Percentiles rank a stretch among this genome's conserved stretches.
Conservation (phyloP, 371 early-diverging fungal genomes). For the Basidiobolus meristosporus region DNA sequence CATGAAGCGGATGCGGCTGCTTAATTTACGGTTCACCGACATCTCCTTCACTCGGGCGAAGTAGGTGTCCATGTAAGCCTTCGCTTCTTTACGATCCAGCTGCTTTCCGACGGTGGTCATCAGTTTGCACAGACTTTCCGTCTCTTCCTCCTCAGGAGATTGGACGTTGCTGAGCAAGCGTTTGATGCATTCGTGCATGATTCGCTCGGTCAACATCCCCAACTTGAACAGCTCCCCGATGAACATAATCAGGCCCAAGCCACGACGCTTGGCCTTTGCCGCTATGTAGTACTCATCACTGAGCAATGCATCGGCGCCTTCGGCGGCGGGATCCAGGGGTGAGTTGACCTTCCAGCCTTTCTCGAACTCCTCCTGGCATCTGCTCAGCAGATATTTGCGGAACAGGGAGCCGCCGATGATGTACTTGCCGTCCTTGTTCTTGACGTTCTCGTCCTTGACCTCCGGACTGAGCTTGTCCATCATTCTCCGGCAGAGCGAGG, state of each 20-base stretch:
- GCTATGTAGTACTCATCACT: slow-evolving; percentile 67
- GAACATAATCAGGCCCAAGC: slow-evolving; percentile 80
- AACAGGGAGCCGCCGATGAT: slow-evolving; percentile 50
- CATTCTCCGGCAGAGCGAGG: slow-evolving; percentile 58
- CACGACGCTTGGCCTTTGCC: slow-evolving; percentile 82
- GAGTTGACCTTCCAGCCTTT: slow-evolving; percentile 51
- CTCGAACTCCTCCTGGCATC: slow-evolving; percentile 83
- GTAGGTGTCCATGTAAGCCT: slow-evolving; percentile 49
- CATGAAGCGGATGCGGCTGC: slow-evolving; percentile 84
- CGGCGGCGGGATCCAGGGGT: slow-evolving; percentile 8
- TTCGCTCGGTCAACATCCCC: slow-evolving; percentile 70
- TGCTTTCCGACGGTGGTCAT: slow-evolving; percentile 71
- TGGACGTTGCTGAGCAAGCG: slow-evolving; percentile 38
- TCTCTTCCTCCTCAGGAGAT: slow-evolving; percentile 77
- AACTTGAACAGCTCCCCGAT: slow-evolving; percentile 89
- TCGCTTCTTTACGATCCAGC: slow-evolving; percentile 20
- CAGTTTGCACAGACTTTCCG: slow-evolving; percentile 81
- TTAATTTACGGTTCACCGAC: slow-evolving; percentile 34
- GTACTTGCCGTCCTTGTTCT: slow-evolving; percentile 22
- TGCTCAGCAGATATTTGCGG: slow-evolving; percentile 74
- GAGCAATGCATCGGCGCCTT: slow-evolving; percentile 21
- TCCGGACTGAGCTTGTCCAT: slow-evolving; percentile 27
- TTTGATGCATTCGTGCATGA: slow-evolving; percentile 75
- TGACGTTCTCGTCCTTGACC: slow-evolving; percentile 26
- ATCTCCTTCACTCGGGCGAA: slow-evolving; percentile 55